Base-by-base conservation (phyloP, 768 basidiomycete species). In the Panellus pusillus region DNA sequence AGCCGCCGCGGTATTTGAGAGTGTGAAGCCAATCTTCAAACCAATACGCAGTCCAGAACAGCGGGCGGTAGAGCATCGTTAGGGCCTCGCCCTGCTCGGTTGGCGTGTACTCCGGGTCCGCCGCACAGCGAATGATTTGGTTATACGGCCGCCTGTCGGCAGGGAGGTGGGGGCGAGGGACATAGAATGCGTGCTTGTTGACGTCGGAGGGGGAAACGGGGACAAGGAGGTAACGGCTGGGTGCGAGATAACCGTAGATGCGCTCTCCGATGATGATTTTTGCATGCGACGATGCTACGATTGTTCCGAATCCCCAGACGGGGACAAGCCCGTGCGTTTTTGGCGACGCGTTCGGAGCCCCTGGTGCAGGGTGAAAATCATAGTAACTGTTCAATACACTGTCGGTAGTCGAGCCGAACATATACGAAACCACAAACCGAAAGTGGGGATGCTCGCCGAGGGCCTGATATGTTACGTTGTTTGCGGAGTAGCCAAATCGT, bases 41-140 rank as follows among this genome's bases (percentile, higher is more conserved):
- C 86, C 86, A 88, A 58, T 79, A 88, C 1, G 87, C 78, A 0
- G 86, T 87, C 86, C 86, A 88, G 66, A 87, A 88, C 14, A 88
- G 72, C 0, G 87, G 85, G 0, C 85, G 78, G 58, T 84, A 88
- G 14, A 88, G 76, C 87, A 88, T 87, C 0, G 79, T 80, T 37
- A 86, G 70, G 61, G 86, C 86, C 65, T 88, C 86, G 1, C 70
- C 66, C 1, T 63, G 57, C 0, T 77, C 71, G 0, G 74, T 75
- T 0, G 79, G 68, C 15, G 71, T 71, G 54, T 86, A 86, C 47
- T 82, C 73, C 0, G 79, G 74, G 55, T 88, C 86, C 9, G 65
- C 62, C 6, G 74, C 68, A 55, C 86, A 88, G 13, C 86, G 79
- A 13, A 77, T 76, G 43, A 88, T 70, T 62, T 84, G 84, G 56